Base-by-base conservation (phyloP, 176 grass and related monocot species). In the Ensete ventricosum region DNA sequence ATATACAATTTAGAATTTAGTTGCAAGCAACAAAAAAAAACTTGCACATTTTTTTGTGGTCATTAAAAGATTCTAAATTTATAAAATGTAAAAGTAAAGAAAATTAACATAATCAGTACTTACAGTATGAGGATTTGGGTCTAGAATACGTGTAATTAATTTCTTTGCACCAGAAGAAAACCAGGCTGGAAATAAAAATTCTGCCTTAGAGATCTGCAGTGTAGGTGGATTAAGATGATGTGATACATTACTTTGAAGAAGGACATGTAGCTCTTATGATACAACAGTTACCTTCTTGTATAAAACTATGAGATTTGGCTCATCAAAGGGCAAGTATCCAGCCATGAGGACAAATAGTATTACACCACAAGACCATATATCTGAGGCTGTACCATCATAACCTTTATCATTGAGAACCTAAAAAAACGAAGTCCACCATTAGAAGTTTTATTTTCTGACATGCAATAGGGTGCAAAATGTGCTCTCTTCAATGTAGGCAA, bases 341-440 rank as follows among this genome's bases (percentile, higher is more conserved):
- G 90, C 88, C 90, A 99, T 91, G 51, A 99, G 88, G 76, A 99
- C 95, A 83, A 99, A 99, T 73, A 99, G 82, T 76, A 99, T 99
- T 71, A 99, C 82, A 69, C 95, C 90, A 66, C 95, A 99, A 17
- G 95, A 99, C 95, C 95, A 99, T 76, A 94, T 58, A 55, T 99
- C 95, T 80, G 95, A 92, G 78, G 90, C 73, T 75, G 69, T 91
- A 75, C 90, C 95, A 80, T 94, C 79, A 75, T 99, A 99, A 67
- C 95, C 95, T 94, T 94, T 99, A 76, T 93, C 95, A 86, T 79
- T 83, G 63, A 99, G 86, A 14, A 99, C 95, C 95, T 99, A 60
- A 82, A 78, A 75, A 9, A 72, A 86, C 9, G 75, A 21, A 59
- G 50, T 50, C 54, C 62, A 55, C 9, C n/a, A 29, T 54, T 43